A percentile compares a stretch with the other conserved stretches of the same genome.
Conservation (phyloP, 2,329 filamentous ascomycete species). For the Akanthomyces dipterigenus region DNA sequence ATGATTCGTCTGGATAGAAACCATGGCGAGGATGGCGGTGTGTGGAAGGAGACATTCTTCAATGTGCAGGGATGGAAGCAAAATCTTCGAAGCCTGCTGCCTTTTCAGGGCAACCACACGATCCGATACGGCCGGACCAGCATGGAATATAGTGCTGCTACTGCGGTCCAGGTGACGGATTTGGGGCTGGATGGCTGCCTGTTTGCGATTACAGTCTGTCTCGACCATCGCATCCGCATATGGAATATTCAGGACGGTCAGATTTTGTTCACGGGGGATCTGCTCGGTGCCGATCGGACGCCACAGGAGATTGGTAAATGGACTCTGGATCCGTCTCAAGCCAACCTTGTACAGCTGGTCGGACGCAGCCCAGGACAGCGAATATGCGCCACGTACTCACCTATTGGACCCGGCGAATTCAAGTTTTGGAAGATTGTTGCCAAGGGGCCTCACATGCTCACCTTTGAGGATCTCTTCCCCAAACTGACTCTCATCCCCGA, state of each 20-base stretch:
- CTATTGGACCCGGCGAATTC: conserved; percentile 80
- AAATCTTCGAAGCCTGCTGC: conserved; percentile 58
- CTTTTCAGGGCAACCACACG: conserved; percentile 58
- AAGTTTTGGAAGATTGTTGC: conserved; percentile 81
- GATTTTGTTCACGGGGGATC: conserved; percentile 68
- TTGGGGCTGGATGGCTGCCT: conserved; percentile 43
- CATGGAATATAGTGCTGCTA: conserved; percentile 61
- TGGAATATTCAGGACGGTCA: conserved; percentile 85
- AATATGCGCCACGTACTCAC: conserved; percentile 75
- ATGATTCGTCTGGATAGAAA: conserved; percentile 64
- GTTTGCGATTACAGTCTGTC: conserved; percentile 70
- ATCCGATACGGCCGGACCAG: conserved; percentile 57
- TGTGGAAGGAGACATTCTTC: conserved; percentile 67
- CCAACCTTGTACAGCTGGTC: conserved; percentile 68
- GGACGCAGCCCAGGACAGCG: conserved; percentile 47
- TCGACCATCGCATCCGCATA: conserved; percentile 82
- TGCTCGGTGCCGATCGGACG: conserved; percentile 61
- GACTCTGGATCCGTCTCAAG: conserved; percentile 71
- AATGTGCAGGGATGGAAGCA: conserved; percentile 67
- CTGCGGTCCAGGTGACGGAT: conserved; percentile 50
- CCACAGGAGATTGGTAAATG: conserved; percentile 66
- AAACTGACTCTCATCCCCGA: conserved; percentile 54
- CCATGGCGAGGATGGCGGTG: conserved; percentile 31
- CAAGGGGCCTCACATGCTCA: conserved; percentile 55
- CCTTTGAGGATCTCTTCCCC: conserved; percentile 66